A percentile compares a stretch with the other conserved stretches of the same genome.
Conservation (phyloP, 1,284 basidiomycete species). For the Sanguinoderma infundibulare region DNA sequence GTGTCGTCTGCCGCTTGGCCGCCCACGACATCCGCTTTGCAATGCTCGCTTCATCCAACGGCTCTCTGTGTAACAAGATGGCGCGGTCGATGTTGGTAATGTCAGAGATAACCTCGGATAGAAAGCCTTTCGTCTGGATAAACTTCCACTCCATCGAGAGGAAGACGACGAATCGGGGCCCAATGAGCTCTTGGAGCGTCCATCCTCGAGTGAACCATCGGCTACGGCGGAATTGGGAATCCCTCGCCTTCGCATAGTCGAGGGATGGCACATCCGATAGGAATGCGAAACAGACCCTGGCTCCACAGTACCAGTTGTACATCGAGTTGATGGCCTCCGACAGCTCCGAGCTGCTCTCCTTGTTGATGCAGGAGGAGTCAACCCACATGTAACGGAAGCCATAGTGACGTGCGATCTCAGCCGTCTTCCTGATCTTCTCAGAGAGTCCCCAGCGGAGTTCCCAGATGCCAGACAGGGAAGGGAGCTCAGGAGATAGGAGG, state of each 20-base stretch:
- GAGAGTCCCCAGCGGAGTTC: background rate
- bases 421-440: background rate
- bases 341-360: slow-evolving; percentile 13
- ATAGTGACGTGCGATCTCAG: slow-evolving; percentile 3
- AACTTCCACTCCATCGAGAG: background rate
- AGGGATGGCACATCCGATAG: background rate
- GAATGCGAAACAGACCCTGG: slow-evolving; percentile 8
- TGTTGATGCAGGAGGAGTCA: slow-evolving; percentile 5
- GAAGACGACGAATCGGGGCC: slow-evolving; percentile 1
- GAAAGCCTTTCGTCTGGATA: background rate
- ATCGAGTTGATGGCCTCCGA: slow-evolving; percentile 15
- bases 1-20: slow-evolving; percentile 1
- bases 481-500: no score
- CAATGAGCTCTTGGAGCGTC: slow-evolving; percentile 11
- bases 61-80: no score
- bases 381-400: slow-evolving; percentile 13
- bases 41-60: background rate
- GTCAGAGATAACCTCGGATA: background rate
- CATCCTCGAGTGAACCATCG: slow-evolving; percentile 10
- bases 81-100: slow-evolving; percentile 2
- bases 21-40: slow-evolving; percentile 8
- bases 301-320: slow-evolving; percentile 6
- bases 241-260: background rate
- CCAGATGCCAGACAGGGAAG: no score
- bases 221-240: slow-evolving; percentile 1